These are phyloP conservation scores for Eucalyptus fibrosa DNA, from an alignment of 345 rosid genomes.

Conservation along the genomic window DNA sequence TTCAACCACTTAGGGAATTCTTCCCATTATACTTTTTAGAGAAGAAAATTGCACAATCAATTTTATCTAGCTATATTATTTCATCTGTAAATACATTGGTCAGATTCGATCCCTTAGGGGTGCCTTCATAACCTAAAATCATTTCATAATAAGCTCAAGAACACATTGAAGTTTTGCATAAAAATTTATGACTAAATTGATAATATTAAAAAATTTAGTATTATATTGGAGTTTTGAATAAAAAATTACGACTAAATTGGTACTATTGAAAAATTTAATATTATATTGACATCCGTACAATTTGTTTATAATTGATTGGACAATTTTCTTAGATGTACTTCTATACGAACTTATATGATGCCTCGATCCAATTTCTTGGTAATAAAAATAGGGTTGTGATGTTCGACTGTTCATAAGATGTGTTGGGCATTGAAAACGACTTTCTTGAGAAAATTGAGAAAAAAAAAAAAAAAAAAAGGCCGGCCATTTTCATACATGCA, in stretches of 20 bases:
- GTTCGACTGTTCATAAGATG: background rate
- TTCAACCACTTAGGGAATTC: background rate
- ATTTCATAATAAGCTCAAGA: background rate
- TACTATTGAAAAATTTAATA: background rate
- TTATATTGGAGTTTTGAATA: background rate
- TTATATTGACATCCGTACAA: background rate
- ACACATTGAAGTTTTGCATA: background rate
- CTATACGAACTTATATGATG: background rate
- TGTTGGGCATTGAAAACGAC: background rate
- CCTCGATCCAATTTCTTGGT: background rate
- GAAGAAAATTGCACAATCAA: background rate
- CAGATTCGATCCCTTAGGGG: background rate
- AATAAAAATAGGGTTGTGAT: background rate
- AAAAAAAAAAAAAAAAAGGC: background rate
- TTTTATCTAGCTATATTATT: background rate
- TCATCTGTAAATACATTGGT: background rate
- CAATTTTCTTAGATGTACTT: background rate
- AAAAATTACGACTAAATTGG: background rate
- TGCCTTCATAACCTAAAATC: background rate
- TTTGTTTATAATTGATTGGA: background rate
- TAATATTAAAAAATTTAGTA: background rate
- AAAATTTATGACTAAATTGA: background rate
- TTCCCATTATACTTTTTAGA: background rate
- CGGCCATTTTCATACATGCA: background rate
- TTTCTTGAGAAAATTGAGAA: background rate